Evolutionary conservation across 2,329 filamentous ascomycete genomes (phyloP).

Genomic region (Exophiala bonariae): DNA sequence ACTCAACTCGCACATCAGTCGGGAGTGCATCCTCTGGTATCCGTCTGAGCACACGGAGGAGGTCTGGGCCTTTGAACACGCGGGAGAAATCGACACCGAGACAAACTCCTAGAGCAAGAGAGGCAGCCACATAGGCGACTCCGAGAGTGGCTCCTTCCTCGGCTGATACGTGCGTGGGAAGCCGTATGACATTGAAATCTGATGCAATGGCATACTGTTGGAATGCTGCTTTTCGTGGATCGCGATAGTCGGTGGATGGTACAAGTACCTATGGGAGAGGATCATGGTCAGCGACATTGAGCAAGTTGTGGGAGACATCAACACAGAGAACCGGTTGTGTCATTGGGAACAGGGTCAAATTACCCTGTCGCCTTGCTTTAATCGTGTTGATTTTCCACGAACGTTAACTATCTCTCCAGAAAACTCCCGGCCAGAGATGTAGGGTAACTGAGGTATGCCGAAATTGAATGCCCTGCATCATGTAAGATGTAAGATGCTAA

Average conservation of each 20-base stretch:
- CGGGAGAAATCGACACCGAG: constrained; percentile 65
- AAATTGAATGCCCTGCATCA: constrained; percentile 61
- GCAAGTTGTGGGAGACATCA: no score
- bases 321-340: neutral
- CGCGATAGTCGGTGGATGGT: constrained; percentile 2
- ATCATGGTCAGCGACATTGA: neutral
- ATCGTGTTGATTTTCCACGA: constrained; percentile 44
- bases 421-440: constrained; percentile 69
- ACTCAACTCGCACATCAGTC: constrained; percentile 63
- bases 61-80: constrained; percentile 57
- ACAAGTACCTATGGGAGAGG: constrained; percentile 26
- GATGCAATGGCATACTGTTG: constrained; percentile 1
- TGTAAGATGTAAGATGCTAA: no score
- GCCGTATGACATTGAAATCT: neutral
- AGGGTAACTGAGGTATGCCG: constrained; percentile 66
- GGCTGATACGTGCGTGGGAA: neutral
- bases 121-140: constrained; percentile 71
- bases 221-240: neutral
- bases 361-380: constrained; percentile 56
- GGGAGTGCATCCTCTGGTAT: constrained; percentile 54
- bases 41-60: constrained; percentile 52
- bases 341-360: constrained; percentile 22
- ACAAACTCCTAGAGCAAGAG: constrained; percentile 66
- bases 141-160: constrained; percentile 61
- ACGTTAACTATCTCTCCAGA: constrained; percentile 62